Evolutionary conservation across 2,329 filamentous ascomycete genomes (phyloP), one percentile per base, ranked within the genome.

Genomic region (Sarocladium brachiariae): DNA sequence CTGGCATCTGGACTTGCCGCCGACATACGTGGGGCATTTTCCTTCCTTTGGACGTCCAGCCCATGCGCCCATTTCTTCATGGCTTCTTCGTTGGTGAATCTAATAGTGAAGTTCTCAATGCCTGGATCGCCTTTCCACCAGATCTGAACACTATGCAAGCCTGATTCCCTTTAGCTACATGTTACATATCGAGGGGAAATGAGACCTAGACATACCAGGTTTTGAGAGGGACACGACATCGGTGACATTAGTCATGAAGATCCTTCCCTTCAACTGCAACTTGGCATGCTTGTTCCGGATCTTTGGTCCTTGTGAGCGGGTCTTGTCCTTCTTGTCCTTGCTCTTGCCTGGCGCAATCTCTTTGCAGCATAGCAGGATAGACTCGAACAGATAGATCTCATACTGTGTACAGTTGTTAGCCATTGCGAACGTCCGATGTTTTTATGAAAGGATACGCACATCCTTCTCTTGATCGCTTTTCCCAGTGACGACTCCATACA

Each of bases 241-340:
- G 34, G 91, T 97, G 50, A 99, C 92, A 63, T 99, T 99, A 58
- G 91, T 90, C 91, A 99, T 97, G 71, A 96, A 97, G 61, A 99
- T 99, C 49, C 93, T 83, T 34, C 93, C 93, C 69, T 99, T 99
- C 25, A 99, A 77, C 68, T 96, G 91, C 54, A 97, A 76, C 68
- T 92, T 96, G 37, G 86, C 86, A 60, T 81, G 87, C 64, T 81
- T 84, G 61, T 78, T 81, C 41, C 72, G 70, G 43, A 68, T 63
- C 65, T 83, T 88, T 52, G 81, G 77, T 6, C 68, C 71, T 2
- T 71, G 72, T 0, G 77, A 76, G 51, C 72, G 72, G 4, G 76
- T 78, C 62, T 81, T 82, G 62, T 84, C 82, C 59, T 81, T 84
- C 63, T 89, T 92, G 51, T 89, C 87, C 65, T 87, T 89, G 65